A percentile compares a stretch with the other conserved stretches of the same genome.
These are phyloP conservation scores for Torulaspora delbrueckii DNA, from an alignment of 805 yeast genomes.

Conservation along the genomic window DNA sequence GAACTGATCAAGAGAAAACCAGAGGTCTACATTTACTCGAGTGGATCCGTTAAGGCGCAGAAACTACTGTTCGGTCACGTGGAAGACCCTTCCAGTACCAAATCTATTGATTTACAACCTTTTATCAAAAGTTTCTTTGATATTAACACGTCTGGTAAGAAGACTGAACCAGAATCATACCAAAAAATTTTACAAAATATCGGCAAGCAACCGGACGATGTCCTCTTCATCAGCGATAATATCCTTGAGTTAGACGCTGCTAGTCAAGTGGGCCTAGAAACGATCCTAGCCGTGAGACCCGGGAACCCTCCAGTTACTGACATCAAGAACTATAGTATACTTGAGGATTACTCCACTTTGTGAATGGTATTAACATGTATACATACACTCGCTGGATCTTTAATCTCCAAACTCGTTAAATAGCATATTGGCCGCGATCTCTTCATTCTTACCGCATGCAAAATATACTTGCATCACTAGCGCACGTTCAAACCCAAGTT, in stretches of 20 bases:
- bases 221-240: conserved; percentile 76
- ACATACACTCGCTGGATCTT: conserved; percentile 3
- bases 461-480: conserved; percentile 88
- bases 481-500: conserved; percentile 85
- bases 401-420: conserved; percentile 53
- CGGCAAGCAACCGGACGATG: conserved; percentile 25
- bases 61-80: conserved; percentile 69
- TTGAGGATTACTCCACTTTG: conserved; percentile 30
- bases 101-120: conserved; percentile 47
- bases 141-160: conserved; percentile 77
- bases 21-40: conserved; percentile 70
- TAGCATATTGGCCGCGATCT: conserved; percentile 88
- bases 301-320: conserved; percentile 59
- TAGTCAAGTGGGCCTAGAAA: conserved; percentile 51
- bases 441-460: conserved; percentile 98
- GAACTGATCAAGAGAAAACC: conserved; percentile 40
- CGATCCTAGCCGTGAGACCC: conserved; percentile 60
- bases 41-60: conserved; percentile 87
- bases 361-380: conserved; percentile 7
- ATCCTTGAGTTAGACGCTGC: conserved; percentile 77
- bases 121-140: conserved; percentile 69
- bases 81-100: conserved; percentile 30
- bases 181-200: conserved; percentile 42
- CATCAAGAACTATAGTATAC: conserved; percentile 29
- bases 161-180: conserved; percentile 56